Percentiles rank a stretch among this genome's conserved stretches.
These are phyloP conservation scores for Smittium culicis DNA, from an alignment of 371 early-diverging fungal species.

Conservation along the genomic window DNA sequence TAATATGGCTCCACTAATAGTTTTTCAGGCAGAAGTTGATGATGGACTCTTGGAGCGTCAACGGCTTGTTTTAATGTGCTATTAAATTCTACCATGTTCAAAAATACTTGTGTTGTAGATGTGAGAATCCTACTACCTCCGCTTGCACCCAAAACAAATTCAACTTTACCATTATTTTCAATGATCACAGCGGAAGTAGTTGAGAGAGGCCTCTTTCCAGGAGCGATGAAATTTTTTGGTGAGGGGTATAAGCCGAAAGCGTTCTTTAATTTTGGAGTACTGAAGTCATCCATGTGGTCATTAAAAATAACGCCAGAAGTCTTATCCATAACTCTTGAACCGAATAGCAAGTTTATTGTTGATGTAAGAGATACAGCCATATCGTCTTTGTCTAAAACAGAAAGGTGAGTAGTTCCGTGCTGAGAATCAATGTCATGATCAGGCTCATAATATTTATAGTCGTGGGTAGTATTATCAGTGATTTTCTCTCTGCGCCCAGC, in stretches of 20 bases:
- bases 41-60: constrained; percentile 70
- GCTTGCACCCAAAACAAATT: constrained; percentile 75
- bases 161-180: constrained; percentile 49
- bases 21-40: constrained; percentile 77
- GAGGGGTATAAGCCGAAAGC: constrained; percentile 72
- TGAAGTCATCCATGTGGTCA: constrained; percentile 98
- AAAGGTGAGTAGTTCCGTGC: constrained; percentile 77
- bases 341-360: constrained; percentile 93
- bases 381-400: constrained; percentile 73
- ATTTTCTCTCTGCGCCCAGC: constrained; percentile 48
- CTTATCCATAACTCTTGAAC: constrained; percentile 83
- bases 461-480: constrained; percentile 2
- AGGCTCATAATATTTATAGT: constrained; percentile 5
- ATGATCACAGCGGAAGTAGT: constrained; percentile 80
- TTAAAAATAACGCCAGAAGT: constrained; percentile 94
- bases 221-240: constrained; percentile 63
- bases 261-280: constrained; percentile 71
- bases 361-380: constrained; percentile 81
- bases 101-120: constrained; percentile 58
- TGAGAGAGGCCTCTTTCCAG: constrained; percentile 86
- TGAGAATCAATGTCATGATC: background rate
- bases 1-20: constrained; percentile 33
- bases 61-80: constrained; percentile 59
- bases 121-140: constrained; percentile 94
- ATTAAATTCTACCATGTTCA: constrained; percentile 59